Percentiles rank a stretch among this genome's conserved stretches.
phyloP scores from a whole-genome alignment of 768 basidiomycete genomes.

The Fomitopsis serialis region DNA sequence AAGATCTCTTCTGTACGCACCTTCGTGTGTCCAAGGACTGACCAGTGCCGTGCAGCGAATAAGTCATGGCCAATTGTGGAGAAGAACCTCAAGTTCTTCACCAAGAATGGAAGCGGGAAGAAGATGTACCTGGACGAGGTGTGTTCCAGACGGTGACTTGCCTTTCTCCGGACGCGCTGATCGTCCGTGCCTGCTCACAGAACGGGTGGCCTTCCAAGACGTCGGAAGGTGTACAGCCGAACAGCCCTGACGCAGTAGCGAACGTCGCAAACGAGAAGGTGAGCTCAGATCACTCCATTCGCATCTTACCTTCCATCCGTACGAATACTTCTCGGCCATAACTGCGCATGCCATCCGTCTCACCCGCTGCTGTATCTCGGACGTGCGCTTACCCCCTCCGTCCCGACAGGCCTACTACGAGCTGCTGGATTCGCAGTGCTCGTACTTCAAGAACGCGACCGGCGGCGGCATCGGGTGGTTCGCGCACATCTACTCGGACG shows the following conservation, averaged over 20 bases:
- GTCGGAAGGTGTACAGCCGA: conserved; percentile 50
- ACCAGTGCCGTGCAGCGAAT: too few species aligned
- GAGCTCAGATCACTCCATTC: conserved; percentile 46
- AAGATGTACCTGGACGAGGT: too few species aligned
- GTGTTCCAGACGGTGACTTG: too few species aligned
- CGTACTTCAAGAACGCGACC: conserved; percentile 49
- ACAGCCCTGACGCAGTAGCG: too few species aligned
- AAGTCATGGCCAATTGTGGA: too few species aligned
- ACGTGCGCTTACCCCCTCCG: not conserved
- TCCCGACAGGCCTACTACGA: conserved; percentile 50
- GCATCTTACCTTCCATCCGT: conserved; percentile 63
- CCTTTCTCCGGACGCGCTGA: too few species aligned
- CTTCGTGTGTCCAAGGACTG: too few species aligned
- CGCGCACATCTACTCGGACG: conserved; percentile 72
- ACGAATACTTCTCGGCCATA: conserved; percentile 40
- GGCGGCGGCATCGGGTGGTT: conserved; percentile 78
- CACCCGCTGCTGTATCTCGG: not conserved
- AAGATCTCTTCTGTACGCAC: conserved; percentile 43
- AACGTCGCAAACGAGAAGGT: too few species aligned
- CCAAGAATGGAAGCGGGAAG: conserved; percentile 54
- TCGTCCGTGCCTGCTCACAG: conserved; percentile 29
- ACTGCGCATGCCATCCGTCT: too few species aligned
- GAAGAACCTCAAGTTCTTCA: too few species aligned
- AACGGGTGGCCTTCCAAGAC: conserved; percentile 76
- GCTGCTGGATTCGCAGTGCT: conserved; percentile 61